These are phyloP conservation scores for Hypholoma fasciculare DNA, from an alignment of 768 basidiomycete species.

Conservation along the genomic window DNA sequence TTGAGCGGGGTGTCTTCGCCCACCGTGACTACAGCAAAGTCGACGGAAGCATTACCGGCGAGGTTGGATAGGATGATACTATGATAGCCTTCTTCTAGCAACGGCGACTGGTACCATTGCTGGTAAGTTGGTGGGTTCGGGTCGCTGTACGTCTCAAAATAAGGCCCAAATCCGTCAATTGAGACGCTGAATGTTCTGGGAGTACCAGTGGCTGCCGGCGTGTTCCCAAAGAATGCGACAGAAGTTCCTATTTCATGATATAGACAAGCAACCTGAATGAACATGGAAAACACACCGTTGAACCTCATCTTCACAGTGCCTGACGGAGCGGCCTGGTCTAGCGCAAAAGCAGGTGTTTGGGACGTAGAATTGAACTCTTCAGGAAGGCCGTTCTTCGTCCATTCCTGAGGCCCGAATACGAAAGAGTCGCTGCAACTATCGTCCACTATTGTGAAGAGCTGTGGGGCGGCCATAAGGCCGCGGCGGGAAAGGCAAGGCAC, in stretches of 20 bases:
- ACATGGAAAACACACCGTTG: conserved; percentile 10
- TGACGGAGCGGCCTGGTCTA: conserved; percentile 4
- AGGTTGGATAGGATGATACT: conserved; percentile 20
- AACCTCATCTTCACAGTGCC: conserved; percentile 17
- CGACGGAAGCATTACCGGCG: conserved; percentile 19
- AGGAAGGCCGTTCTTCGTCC: conserved; percentile 11
- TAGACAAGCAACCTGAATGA: not conserved
- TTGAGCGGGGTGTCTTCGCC: conserved; percentile 19
- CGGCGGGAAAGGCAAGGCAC: too few relatives aligned
- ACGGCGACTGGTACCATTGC: conserved; percentile 28
- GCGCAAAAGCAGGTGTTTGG: conserved; percentile 14
- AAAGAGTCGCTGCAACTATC: conserved; percentile 15
- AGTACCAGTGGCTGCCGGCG: conserved; percentile 15
- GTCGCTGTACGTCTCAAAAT: conserved; percentile 21
- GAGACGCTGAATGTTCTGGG: conserved; percentile 18
- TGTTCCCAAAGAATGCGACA: conserved; percentile 22
- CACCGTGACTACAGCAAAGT: conserved; percentile 24
- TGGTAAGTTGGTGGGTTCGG: conserved; percentile 23
- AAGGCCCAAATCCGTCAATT: conserved; percentile 21
- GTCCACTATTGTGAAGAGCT: conserved; percentile 17
- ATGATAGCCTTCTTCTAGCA: conserved; percentile 23
- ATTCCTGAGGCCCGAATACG: conserved; percentile 12
- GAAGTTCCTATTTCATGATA: conserved; percentile 19
- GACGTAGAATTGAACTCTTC: conserved; percentile 21
- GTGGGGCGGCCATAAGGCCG: conserved; percentile 3